These are phyloP conservation scores for Ceratocystis papillata DNA, from an alignment of 2,329 filamentous ascomycete species.

Conservation along the genomic window DNA sequence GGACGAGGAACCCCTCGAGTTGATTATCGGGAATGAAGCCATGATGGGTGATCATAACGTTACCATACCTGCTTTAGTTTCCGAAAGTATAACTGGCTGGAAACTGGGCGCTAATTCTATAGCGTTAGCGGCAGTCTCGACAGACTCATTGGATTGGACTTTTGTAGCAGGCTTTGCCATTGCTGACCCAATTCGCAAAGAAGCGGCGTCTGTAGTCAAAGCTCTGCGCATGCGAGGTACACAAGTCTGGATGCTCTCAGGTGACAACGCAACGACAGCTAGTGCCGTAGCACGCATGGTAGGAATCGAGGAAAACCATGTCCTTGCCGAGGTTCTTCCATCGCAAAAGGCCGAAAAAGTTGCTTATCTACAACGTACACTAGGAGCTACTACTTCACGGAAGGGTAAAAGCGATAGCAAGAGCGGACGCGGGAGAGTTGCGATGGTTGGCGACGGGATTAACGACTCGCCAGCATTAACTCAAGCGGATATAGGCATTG, in stretches of 20 bases:
- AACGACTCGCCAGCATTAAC: slow-evolving; percentile 78
- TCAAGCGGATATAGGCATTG: slow-evolving; percentile 71
- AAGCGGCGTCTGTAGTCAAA: slow-evolving; percentile 54
- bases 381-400: slow-evolving; percentile 31
- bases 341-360: slow-evolving; percentile 69
- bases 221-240: slow-evolving; percentile 55
- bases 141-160: slow-evolving; percentile 32
- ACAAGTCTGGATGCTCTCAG: slow-evolving; percentile 83
- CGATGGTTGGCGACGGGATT: slow-evolving; percentile 82
- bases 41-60: slow-evolving; percentile 48
- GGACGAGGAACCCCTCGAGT: slow-evolving; percentile 32
- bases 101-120: slow-evolving; percentile 54
- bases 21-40: slow-evolving; percentile 62
- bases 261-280: slow-evolving; percentile 80
- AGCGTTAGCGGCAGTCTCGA: slow-evolving; percentile 44
- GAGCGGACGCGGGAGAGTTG: slow-evolving; percentile 44
- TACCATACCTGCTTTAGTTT: slow-evolving; percentile 32
- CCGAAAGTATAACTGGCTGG: slow-evolving; percentile 42
- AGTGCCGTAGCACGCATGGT: slow-evolving; percentile 63
- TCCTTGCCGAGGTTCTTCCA: slow-evolving; percentile 80
- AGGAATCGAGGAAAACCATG: slow-evolving; percentile 60
- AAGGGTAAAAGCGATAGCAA: slow-evolving; percentile 26
- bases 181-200: slow-evolving; percentile 67
- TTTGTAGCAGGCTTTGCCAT: slow-evolving; percentile 62
- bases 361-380: slow-evolving; percentile 47